Evolutionary conservation across 495 filamentous ascomycete species (phyloP).

Genomic region (Penicillium paxilli): DNA sequence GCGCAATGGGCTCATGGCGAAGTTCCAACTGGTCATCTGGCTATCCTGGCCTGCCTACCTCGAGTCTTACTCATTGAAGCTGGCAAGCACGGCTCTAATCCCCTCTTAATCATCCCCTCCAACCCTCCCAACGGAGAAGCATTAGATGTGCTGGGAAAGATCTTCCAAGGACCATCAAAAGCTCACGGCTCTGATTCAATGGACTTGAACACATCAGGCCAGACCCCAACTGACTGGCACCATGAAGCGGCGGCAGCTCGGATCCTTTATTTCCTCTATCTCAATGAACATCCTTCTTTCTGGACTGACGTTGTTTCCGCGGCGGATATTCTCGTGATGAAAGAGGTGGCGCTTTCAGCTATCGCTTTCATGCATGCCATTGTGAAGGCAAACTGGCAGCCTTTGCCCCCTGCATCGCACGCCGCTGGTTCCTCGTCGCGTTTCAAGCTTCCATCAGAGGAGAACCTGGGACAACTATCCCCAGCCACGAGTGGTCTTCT

Average conservation of each 20-base stretch:
- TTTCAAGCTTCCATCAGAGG: slow-evolving; percentile 46
- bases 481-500: slow-evolving; percentile 37
- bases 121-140: slow-evolving; percentile 52
- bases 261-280: slow-evolving; percentile 56
- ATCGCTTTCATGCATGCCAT: slow-evolving; percentile 53
- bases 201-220: slow-evolving; percentile 31
- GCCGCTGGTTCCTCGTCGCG: slow-evolving; percentile 22
- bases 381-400: slow-evolving; percentile 56
- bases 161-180: slow-evolving; percentile 55
- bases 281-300: slow-evolving; percentile 47
- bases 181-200: slow-evolving; percentile 25
- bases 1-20: slow-evolving; percentile 53
- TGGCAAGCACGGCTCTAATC: slow-evolving; percentile 40
- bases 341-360: slow-evolving; percentile 57
- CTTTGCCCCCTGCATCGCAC: slow-evolving; percentile 24
- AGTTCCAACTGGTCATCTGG: slow-evolving; percentile 53
- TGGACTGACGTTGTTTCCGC: slow-evolving; percentile 53
- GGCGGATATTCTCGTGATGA: slow-evolving; percentile 59
- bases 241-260: slow-evolving; percentile 56
- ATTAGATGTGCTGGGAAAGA: slow-evolving; percentile 51
- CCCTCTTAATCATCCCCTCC: slow-evolving; percentile 50
- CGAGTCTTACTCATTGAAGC: slow-evolving; percentile 54
- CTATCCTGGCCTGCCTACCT: slow-evolving; percentile 58
- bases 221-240: slow-evolving; percentile 40
- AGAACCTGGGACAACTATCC: slow-evolving; percentile 35